Conservation (phyloP, 1,284 basidiomycete genomes). For the Ceratobasidium sp. region DNA sequence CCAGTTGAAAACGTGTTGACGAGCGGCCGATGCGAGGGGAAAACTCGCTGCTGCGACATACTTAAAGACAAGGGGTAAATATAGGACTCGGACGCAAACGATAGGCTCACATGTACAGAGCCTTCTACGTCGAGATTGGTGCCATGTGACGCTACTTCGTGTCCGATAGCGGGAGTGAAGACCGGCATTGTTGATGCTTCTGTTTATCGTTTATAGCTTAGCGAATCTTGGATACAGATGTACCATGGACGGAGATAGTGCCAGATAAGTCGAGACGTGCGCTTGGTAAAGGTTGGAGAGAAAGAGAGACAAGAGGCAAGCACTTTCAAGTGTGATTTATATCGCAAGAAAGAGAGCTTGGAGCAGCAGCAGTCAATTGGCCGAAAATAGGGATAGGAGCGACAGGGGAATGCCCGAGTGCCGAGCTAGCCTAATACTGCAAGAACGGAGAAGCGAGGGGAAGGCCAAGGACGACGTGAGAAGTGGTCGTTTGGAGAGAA, state of each 20-base stretch:
- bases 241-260: not conserved
- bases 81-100: not conserved
- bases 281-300: not conserved
- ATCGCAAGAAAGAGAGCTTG: not conserved
- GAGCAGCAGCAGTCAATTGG: not conserved
- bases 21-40: slow-evolving; percentile 5
- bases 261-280: not conserved
- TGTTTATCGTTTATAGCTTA: not conserved
- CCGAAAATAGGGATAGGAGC: not conserved
- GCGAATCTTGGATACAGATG: not conserved
- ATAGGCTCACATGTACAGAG: slow-evolving; percentile 32
- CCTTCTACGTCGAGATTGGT: not conserved
- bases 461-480: slow-evolving; percentile 8
- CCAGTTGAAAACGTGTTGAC: slow-evolving; percentile 29
- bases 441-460: not conserved
- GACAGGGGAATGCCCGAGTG: not conserved
- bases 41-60: slow-evolving; percentile 9
- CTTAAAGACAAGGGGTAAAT: slow-evolving; percentile 14
- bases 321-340: not conserved
- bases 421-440: not conserved
- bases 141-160: slow-evolving; percentile 26
- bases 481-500: not conserved
- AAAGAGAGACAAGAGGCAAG: not conserved
- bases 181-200: not conserved
- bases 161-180: slow-evolving; percentile 2